phyloP scores from a whole-genome alignment of 169 alveolate species.

The Theileria parva region DNA sequence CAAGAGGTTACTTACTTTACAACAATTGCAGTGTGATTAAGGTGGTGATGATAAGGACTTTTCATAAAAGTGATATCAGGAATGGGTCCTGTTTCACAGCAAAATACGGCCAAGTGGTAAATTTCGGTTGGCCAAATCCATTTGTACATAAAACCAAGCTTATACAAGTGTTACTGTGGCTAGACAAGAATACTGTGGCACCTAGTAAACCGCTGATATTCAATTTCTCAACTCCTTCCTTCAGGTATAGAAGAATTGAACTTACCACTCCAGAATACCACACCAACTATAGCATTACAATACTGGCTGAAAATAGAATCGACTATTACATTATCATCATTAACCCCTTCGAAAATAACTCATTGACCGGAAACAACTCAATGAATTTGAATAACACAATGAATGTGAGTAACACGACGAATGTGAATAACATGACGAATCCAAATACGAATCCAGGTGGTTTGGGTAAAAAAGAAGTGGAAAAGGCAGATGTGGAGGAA shows the following conservation, averaged over 20 bases:
- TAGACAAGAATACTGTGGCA: slow-evolving; percentile 77
- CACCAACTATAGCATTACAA: slow-evolving; percentile 17
- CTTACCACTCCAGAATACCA: slow-evolving; percentile 45
- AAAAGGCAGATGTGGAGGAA: slow-evolving; percentile 6
- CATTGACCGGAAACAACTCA: not conserved
- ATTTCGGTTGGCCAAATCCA: slow-evolving; percentile 85
- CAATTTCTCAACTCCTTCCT: slow-evolving; percentile 68
- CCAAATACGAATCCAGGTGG: not conserved
- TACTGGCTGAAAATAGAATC: slow-evolving; percentile 69
- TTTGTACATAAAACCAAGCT: slow-evolving; percentile 75
- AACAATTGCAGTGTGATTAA: slow-evolving; percentile 39
- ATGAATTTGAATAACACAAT: not conserved
- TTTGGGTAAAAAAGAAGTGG: not conserved
- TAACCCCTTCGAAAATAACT: slow-evolving; percentile 14
- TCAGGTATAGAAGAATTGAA: slow-evolving; percentile 48
- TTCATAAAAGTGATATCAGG: slow-evolving; percentile 61
- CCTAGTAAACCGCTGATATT: slow-evolving; percentile 80
- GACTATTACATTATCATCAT: slow-evolving; percentile 62
- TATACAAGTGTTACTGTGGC: slow-evolving; percentile 74
- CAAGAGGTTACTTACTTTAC: slow-evolving; percentile 75
- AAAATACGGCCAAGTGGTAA: slow-evolving; percentile 73
- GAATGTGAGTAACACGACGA: not conserved
- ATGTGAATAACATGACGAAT: not conserved
- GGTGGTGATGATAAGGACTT: slow-evolving; percentile 77
- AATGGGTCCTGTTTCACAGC: slow-evolving; percentile 54